These are phyloP conservation scores for Nidularia sp. DNA, from an alignment of 768 basidiomycete genomes.

Conservation along the genomic window DNA sequence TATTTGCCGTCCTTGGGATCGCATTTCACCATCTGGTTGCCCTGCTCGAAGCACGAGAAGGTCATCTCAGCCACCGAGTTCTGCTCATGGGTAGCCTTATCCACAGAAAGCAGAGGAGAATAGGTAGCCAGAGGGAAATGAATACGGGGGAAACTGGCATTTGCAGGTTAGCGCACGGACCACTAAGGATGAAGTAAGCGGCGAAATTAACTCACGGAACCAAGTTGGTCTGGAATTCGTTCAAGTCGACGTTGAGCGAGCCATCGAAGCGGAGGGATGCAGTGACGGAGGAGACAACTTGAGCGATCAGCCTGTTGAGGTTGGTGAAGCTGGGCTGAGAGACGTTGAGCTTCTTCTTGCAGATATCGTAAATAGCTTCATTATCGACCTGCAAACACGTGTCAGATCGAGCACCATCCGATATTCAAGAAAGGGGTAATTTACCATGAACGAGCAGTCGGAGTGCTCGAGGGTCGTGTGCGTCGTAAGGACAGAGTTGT, in stretches of 20 bases:
- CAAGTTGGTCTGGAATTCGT: slow-evolving; percentile 98
- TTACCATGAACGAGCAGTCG: slow-evolving; percentile 98
- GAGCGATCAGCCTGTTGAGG: slow-evolving; percentile 94
- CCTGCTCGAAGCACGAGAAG: slow-evolving; percentile 93
- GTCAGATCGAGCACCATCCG: slow-evolving; percentile 3
- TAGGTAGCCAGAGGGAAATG: slow-evolving; percentile 98
- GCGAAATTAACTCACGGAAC: slow-evolving; percentile 68
- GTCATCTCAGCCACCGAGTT: slow-evolving; percentile 99
- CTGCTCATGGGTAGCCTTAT: slow-evolving; percentile 94
- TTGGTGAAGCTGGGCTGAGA: slow-evolving; percentile 86
- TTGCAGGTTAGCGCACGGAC: slow-evolving; percentile 4
- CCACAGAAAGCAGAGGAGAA: slow-evolving; percentile 91
- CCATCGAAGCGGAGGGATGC: slow-evolving; percentile 97
- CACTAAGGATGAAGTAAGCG: slow-evolving; percentile 1
- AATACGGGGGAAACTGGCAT: slow-evolving; percentile 88
- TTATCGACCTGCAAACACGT: slow-evolving; percentile 59
- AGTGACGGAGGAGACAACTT: slow-evolving; percentile 97
- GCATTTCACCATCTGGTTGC: slow-evolving; percentile 95
- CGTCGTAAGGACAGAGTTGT: slow-evolving; percentile 95
- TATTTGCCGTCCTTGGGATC: slow-evolving; percentile 99
- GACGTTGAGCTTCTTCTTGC: slow-evolving; percentile 92
- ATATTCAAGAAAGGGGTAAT: neutral
- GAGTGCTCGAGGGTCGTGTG: slow-evolving; percentile 99
- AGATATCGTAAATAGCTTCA: slow-evolving; percentile 98
- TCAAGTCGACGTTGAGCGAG: slow-evolving; percentile 94